phyloP scores from a whole-genome alignment of 208 protist genomes.

The Kentomonas sorsogonicus region DNA sequence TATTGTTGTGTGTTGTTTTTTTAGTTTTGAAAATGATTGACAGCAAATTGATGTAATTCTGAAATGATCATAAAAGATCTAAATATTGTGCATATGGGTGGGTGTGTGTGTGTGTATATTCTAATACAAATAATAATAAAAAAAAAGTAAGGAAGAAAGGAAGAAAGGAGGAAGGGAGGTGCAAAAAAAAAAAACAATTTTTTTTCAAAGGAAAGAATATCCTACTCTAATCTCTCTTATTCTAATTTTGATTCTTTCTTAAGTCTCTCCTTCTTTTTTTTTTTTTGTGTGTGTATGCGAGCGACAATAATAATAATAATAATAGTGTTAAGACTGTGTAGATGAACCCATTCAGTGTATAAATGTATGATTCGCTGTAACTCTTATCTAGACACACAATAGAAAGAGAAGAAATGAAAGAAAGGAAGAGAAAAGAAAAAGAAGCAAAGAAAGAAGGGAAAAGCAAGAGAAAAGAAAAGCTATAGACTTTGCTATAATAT shows the following conservation, averaged over 20 bases:
- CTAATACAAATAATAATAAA: constrained; percentile 15
- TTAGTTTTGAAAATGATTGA: too few relatives aligned
- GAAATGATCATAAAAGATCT: not conserved
- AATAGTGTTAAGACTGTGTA: too few relatives aligned
- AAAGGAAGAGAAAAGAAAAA: not conserved
- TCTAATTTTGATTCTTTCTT: too few relatives aligned
- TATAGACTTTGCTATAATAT: too few relatives aligned
- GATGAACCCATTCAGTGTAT: too few relatives aligned
- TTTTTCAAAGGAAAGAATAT: constrained; percentile 1
- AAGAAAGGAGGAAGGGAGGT: constrained; percentile 1
- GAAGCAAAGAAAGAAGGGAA: not conserved
- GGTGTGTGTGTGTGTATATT: too few relatives aligned
- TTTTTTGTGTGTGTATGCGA: constrained; percentile 1
- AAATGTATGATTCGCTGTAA: too few relatives aligned
- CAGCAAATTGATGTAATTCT: too few relatives aligned
- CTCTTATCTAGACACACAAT: not conserved
- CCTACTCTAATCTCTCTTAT: too few relatives aligned
- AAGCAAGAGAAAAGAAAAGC: constrained; percentile 3
- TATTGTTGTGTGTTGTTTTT: too few relatives aligned
- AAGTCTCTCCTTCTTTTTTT: constrained; percentile 5
- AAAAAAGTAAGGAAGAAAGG: constrained; percentile 13
- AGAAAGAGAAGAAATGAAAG: constrained; percentile 8
- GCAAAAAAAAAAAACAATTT: constrained; percentile 10
- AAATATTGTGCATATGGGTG: not conserved
- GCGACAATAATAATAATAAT: too few relatives aligned